Evolutionary conservation across 164 flowering plant species (phyloP), one percentile per base, ranked within the genome.

Genomic region (Pachysandra terminalis): DNA sequence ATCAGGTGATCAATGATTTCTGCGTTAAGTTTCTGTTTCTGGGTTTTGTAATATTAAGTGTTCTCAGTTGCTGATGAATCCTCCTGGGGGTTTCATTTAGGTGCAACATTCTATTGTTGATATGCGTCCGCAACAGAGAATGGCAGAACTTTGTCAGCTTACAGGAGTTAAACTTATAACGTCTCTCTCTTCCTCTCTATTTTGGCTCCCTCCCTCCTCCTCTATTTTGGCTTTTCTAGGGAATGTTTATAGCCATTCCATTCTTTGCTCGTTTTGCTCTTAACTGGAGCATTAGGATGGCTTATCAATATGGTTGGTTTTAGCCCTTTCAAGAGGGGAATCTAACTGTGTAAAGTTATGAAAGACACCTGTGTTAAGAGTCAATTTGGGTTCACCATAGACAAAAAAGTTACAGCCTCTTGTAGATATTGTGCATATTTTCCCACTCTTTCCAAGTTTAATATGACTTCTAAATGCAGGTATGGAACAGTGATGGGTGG

Each of bases 401-500:
- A 27, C 4, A n/a, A 3, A 55, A 55, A 55, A 3, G 3, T 63
- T 40, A 21, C 26, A 10, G 1, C 51, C 51, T 32, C 51, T 45
- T 10, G 17, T 45, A 45, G 51, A 45, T 45, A 45, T 45, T 5
- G 10, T 5, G 51, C 25, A 9, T 62, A 15, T 49, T 53, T 37
- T 26, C 48, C 24, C 40, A 19, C 56, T 41, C 40, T 26, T 64
- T 65, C 48, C 22, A 21, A 53, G 56, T 63, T 22, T 69, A 25
- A 58, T 24, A 10, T n/a, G 56, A 9, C 45, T 56, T 68, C 41
- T 22, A 26, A 57, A 26, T 75, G 80, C 97, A 95, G 99, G 82
- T 95, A 95, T 73, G 99, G 97, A 59, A 95, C 99, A 3, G 96
- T 95, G 64, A 89, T 95, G 97, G 97, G 97, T 62, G 99, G 97